phyloP scores from a whole-genome alignment of 352 stramenopile species.

The Pythium pyrilobum region DNA sequence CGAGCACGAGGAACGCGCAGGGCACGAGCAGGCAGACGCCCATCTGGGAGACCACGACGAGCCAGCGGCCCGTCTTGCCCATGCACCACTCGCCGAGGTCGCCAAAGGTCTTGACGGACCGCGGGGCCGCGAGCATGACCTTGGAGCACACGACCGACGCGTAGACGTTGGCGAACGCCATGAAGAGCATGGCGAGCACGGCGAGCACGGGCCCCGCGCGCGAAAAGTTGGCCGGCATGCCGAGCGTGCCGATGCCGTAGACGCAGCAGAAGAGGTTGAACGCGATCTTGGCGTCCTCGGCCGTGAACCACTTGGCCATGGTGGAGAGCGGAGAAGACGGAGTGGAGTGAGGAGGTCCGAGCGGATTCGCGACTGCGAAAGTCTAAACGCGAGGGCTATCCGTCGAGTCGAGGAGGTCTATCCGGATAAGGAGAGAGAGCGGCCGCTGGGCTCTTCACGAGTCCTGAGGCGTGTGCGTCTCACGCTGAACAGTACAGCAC shows the following conservation, averaged over 20 bases:
- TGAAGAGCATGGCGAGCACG: conserved; percentile 24
- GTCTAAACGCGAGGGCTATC: too few species aligned
- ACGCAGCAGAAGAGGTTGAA: conserved; percentile 65
- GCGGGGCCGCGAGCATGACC: conserved; percentile 15
- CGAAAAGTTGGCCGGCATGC: conserved; percentile 63
- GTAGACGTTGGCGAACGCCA: conserved; percentile 30
- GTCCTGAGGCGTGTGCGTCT: too few species aligned
- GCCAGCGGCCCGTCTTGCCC: conserved; percentile 13
- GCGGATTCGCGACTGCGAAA: neutral
- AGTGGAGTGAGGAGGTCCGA: neutral
- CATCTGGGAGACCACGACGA: conserved; percentile 16
- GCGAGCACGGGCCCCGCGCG: conserved; percentile 34
- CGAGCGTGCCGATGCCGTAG: conserved; percentile 60
- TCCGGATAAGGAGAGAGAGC: too few species aligned
- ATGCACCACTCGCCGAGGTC: conserved; percentile 25
- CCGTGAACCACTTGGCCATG: conserved; percentile 9
- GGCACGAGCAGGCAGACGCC: conserved; percentile 5
- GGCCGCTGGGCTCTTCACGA: too few species aligned
- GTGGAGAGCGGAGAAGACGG: neutral
- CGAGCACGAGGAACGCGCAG: conserved; percentile 18
- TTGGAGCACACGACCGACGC: conserved; percentile 19
- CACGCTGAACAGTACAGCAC: too few species aligned
- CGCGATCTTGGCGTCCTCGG: conserved; percentile 18
- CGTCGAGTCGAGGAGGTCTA: too few species aligned
- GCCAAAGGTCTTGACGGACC: conserved; percentile 15